Evolutionary conservation across 345 rosid species (phyloP).

Genomic region (Acer negundo): DNA sequence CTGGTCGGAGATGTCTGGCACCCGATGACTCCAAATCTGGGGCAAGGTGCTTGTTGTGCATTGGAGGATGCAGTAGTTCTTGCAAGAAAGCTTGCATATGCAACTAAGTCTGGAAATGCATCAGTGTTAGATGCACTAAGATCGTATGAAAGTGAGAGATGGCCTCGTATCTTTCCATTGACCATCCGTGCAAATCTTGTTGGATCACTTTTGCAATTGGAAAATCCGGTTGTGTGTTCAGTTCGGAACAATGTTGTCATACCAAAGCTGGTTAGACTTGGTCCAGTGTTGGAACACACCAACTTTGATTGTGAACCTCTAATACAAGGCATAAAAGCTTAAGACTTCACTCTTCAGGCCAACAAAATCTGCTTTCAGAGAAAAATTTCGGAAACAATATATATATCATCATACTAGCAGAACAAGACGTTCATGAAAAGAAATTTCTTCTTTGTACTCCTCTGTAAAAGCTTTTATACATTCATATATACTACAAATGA

Average conservation of each 20-base stretch:
- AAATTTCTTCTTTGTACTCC: background rate
- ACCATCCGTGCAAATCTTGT: conserved; percentile 76
- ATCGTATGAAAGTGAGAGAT: conserved; percentile 73
- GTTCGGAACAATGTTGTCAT: conserved; percentile 60
- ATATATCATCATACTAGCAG: background rate
- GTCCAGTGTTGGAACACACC: conserved; percentile 81
- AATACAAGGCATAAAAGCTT: conserved; percentile 11
- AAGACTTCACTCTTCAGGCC: conserved; percentile 6
- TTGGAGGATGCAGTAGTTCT: conserved; percentile 79
- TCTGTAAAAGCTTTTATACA: background rate
- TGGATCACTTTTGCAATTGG: conserved; percentile 89
- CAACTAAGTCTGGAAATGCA: conserved; percentile 41
- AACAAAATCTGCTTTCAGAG: background rate
- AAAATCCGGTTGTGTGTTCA: conserved; percentile 69
- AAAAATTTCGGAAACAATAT: background rate
- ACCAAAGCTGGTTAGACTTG: conserved; percentile 70
- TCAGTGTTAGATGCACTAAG: conserved; percentile 58
- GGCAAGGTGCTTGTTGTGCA: conserved; percentile 93
- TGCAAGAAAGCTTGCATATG: conserved; percentile 63
- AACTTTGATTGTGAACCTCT: conserved; percentile 78
- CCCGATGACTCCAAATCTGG: conserved; percentile 96
- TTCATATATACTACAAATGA: background rate
- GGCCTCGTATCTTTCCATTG: conserved; percentile 73
- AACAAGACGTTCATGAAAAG: background rate
- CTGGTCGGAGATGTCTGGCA: conserved; percentile 94